These are phyloP conservation scores for Eucalyptus pumila DNA, from an alignment of 345 rosid species.

Conservation along the genomic window DNA sequence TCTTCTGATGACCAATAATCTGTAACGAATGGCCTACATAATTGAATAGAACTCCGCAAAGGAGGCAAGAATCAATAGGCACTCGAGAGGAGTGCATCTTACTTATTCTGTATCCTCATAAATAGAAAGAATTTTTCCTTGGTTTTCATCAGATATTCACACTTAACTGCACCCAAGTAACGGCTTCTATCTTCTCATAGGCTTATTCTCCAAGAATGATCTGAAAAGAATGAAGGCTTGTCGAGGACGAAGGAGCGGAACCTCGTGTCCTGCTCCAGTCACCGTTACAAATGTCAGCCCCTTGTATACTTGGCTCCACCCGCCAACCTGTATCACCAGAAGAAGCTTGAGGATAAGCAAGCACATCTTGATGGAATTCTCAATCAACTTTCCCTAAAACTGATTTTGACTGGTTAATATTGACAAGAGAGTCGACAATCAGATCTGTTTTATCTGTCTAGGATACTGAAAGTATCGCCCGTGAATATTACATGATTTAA, in stretches of 20 bases:
- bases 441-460: not conserved
- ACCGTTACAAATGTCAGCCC: slow-evolving; percentile 81
- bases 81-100: slow-evolving; percentile 13
- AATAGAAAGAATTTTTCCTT: not conserved
- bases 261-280: slow-evolving; percentile 92
- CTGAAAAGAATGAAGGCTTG: slow-evolving; percentile 79
- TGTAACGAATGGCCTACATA: not conserved
- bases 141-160: not conserved
- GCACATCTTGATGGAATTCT: not conserved
- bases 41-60: not conserved
- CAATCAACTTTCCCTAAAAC: not conserved
- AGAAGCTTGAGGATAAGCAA: not conserved
- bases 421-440: not conserved
- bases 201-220: slow-evolving; percentile 68
- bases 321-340: slow-evolving; percentile 54
- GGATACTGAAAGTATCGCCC: not conserved
- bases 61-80: slow-evolving; percentile 2
- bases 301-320: slow-evolving; percentile 90
- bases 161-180: not conserved
- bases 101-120: not conserved
- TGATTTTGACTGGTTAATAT: not conserved
- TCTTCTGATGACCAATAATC: not conserved
- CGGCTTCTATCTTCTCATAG: slow-evolving; percentile 36
- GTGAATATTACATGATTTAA: not conserved
- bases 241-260: slow-evolving; percentile 77